phyloP scores from a whole-genome alignment of 352 stramenopile genomes.

The Phytophthora colocasiae region DNA sequence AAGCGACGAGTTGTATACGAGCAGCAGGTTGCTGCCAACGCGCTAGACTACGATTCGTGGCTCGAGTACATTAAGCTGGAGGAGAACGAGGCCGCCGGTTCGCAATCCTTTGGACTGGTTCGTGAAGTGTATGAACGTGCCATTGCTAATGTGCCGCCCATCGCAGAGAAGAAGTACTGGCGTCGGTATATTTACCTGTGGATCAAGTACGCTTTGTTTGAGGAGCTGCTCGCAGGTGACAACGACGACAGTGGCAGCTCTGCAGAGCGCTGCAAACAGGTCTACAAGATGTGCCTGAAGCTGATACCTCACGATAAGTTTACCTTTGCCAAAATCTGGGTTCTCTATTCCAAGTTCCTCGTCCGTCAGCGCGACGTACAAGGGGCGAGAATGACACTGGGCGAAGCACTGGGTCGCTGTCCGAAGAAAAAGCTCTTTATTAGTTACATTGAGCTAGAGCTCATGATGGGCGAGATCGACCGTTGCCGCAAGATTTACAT shows the following conservation, averaged over 20 bases:
- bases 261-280: constrained; percentile 83
- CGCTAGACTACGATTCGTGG: constrained; percentile 98
- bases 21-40: constrained; percentile 88
- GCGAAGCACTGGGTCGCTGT: constrained; percentile 95
- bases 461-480: constrained; percentile 98
- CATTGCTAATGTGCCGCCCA: constrained; percentile 94
- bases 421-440: constrained; percentile 93
- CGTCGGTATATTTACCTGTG: constrained; percentile 99
- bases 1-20: constrained; percentile 97
- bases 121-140: constrained; percentile 97
- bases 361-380: constrained; percentile 95
- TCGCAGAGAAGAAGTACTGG: constrained; percentile 98
- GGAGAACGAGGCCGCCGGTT: constrained; percentile 83
- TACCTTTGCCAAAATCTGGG: constrained; percentile 99
- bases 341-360: constrained; percentile 97
- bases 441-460: constrained; percentile 96
- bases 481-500: constrained; percentile 93
- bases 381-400: constrained; percentile 92
- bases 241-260: constrained; percentile 49
- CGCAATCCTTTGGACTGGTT: constrained; percentile 71
- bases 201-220: constrained; percentile 99
- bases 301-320: constrained; percentile 97
- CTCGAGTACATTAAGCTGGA: constrained; percentile 99
- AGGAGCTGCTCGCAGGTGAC: constrained; percentile 93
- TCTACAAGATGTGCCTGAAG: constrained; percentile 95